phyloP scores from a whole-genome alignment of 768 basidiomycete genomes.

The Leccinum fibrillosum region DNA sequence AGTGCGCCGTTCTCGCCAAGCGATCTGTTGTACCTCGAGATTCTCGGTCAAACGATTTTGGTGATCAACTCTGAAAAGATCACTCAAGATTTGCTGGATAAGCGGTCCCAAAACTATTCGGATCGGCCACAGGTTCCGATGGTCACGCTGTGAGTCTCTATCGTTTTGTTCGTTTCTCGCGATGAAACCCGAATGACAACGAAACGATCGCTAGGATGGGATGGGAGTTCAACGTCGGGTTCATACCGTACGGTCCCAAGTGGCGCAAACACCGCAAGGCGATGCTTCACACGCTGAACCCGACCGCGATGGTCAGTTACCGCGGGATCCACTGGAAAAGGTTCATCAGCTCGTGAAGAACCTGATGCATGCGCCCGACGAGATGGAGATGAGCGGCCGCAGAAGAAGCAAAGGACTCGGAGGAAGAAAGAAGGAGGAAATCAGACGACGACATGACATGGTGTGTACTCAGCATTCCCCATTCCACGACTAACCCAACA shows the following conservation, averaged over 20 bases:
- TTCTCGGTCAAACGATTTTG: slow-evolving; percentile 21
- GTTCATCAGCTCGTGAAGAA: slow-evolving; percentile 30
- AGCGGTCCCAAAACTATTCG: slow-evolving; percentile 27
- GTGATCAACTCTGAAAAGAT: slow-evolving; percentile 24
- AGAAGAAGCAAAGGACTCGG: too few relatives aligned
- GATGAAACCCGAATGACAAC: not conserved
- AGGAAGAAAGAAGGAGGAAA: too few relatives aligned
- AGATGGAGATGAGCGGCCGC: slow-evolving; percentile 23
- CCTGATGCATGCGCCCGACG: slow-evolving; percentile 26
- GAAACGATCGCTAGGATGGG: slow-evolving; percentile 25
- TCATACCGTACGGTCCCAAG: slow-evolving; percentile 34
- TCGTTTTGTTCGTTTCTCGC: not conserved
- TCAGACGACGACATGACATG: too few relatives aligned
- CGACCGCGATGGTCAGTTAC: slow-evolving; percentile 29
- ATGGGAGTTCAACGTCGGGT: slow-evolving; percentile 37
- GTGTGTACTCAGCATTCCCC: too few relatives aligned
- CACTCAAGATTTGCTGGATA: slow-evolving; percentile 28
- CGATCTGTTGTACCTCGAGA: slow-evolving; percentile 26
- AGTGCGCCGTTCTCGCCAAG: slow-evolving; percentile 6
- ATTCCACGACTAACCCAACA: too few relatives aligned
- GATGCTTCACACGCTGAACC: slow-evolving; percentile 36
- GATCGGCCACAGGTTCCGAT: slow-evolving; percentile 26
- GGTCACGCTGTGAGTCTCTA: slow-evolving; percentile 15
- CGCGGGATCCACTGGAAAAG: slow-evolving; percentile 31
- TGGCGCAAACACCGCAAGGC: slow-evolving; percentile 39